Evolutionary conservation across 2,329 filamentous ascomycete genomes (phyloP).

Genomic region (Claviceps lovelessii): DNA sequence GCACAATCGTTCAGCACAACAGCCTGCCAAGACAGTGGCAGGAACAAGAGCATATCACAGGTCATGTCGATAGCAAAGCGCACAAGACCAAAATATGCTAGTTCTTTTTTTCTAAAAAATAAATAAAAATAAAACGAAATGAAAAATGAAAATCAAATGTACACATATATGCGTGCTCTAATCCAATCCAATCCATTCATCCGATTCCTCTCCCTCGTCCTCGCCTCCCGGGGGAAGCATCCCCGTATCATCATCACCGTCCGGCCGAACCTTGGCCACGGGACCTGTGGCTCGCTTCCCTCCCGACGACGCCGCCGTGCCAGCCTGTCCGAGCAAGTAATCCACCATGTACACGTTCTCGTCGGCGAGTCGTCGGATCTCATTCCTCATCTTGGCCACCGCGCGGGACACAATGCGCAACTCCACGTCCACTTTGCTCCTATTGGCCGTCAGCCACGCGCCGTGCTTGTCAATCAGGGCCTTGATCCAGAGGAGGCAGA

Average conservation of each 20-base stretch:
- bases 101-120: no score
- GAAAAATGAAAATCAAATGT: not conserved
- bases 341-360: slow-evolving; percentile 83
- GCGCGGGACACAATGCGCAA: slow-evolving; percentile 70
- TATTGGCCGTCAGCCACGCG: slow-evolving; percentile 67
- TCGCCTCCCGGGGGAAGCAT: not conserved
- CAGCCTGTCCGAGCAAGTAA: slow-evolving; percentile 50
- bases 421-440: slow-evolving; percentile 68
- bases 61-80: no score
- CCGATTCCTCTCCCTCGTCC: slow-evolving; percentile 13
- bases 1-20: no score
- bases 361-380: slow-evolving; percentile 69
- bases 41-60: no score
- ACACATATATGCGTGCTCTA: not conserved
- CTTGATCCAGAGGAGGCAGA: slow-evolving; percentile 87
- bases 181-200: slow-evolving; percentile 29
- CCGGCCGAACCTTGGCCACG: slow-evolving; percentile 4
- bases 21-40: no score
- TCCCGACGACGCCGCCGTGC: slow-evolving; percentile 10
- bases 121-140: no score
- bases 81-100: no score
- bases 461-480: slow-evolving; percentile 70
- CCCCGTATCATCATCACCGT: not conserved
- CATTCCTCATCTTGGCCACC: slow-evolving; percentile 64
- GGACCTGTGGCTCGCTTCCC: slow-evolving; percentile 9